Percentiles rank a stretch among this genome's conserved stretches.
These are phyloP conservation scores for Luffa aegyptiaca DNA, from an alignment of 306 rosid genomes.

Conservation along the genomic window DNA sequence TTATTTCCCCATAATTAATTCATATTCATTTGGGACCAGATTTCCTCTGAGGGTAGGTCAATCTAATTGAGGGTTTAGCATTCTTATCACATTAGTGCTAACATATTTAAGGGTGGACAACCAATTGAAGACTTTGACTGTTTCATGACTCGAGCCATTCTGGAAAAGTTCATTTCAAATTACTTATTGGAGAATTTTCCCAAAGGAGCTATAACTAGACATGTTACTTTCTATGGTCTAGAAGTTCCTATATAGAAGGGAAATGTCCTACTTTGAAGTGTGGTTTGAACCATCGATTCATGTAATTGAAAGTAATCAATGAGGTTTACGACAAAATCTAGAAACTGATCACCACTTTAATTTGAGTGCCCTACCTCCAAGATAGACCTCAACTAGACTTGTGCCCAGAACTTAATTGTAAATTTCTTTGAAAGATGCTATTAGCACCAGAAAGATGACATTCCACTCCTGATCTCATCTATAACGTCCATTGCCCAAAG, in stretches of 20 bases:
- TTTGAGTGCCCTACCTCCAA: background rate
- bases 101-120: background rate
- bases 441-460: background rate
- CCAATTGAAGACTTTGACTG: background rate
- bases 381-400: background rate
- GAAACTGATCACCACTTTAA: background rate
- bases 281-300: background rate
- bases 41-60: background rate
- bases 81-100: background rate
- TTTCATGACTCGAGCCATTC: background rate
- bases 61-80: background rate
- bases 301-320: background rate
- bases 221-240: background rate
- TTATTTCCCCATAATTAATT: background rate
- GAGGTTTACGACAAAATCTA: background rate
- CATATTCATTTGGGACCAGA: background rate
- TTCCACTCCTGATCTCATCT: background rate
- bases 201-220: background rate
- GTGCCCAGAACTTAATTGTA: background rate
- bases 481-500: background rate
- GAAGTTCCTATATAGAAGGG: background rate
- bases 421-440: background rate
- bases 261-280: background rate
- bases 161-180: background rate
- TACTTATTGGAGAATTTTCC: background rate